Base-by-base conservation (phyloP, 2,329 filamentous ascomycete species). In the Alternaria triticimaculans region DNA sequence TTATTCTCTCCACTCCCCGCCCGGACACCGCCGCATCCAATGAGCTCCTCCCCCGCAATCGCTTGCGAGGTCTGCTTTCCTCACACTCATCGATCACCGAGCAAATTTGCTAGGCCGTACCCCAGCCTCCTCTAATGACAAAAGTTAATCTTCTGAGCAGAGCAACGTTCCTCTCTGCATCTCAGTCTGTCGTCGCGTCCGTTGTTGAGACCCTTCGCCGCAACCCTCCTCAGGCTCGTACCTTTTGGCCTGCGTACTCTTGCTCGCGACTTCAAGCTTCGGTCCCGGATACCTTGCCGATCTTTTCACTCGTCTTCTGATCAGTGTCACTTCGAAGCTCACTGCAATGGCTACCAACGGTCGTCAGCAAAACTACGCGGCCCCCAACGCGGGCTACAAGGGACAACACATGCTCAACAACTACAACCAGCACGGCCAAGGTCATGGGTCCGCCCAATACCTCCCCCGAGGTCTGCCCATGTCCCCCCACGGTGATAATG, bases 381-480 rank as follows among this genome's bases (percentile, higher is more conserved):
- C 71, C 44, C 66, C 72, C 53, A 58, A 64, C 53, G 57, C 67
- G 21, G 70, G 66, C 53, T 78, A 77, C 68, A 79, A 78, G 70
- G 70, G 70, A 50, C 77, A 76, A 62, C 67, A 70, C 50, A 72
- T 79, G 72, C 67, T 74, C 63, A 71, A 70, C 56, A 68, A 69
- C 58, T 78, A 80, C 63, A 68, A 66, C 33, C 71, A 72, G 60
- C 62, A 64, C 49, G 65, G 65, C 46, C 77, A 79, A 55, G 73
- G 70, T 53, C 74, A 78, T 57, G 75, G 75, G 56, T 62, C 70
- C 18, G 72, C 72, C 46, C 74, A 74, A 55, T 79, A 78, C 72
- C 73, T 80, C 63, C 74, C 75, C 58, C 77, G 78, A 70, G 76
- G 77, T 70, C 72, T 76, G 68, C 75, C 71, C 14, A 71, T 78